Base-by-base conservation (phyloP, 371 early-diverging fungal species). In the Batrachochytrium dendrobatidis region DNA sequence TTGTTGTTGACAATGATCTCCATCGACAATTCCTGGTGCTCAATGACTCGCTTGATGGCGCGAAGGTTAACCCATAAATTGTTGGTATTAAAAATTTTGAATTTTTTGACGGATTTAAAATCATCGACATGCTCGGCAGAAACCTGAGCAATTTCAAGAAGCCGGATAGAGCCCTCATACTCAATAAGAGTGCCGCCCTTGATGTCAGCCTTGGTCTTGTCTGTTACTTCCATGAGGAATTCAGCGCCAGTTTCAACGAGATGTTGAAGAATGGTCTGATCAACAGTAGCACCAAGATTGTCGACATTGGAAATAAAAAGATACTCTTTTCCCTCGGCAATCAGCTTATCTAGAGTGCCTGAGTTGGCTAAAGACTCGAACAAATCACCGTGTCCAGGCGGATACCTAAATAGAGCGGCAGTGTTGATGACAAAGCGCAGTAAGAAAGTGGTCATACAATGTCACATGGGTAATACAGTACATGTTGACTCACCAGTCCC, bases 81-180 rank as follows among this genome's bases (percentile, higher is more conserved):
- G 84, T 99, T 99, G 60, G 99, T 99, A 85, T 99, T 99, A 84
- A 99, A 99, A 68, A 99, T 99, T 84, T 96, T 94, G 82, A 99
- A 99, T 81, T 99, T 99, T 72, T 96, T 95, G 74, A 99, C 86
- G 59, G 93, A 92, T 72, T 98, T 99, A 79, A 99, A 99, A 66
- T 99, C 99, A 64, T 94, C 94, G 25, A 66, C 91, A 65, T 95
- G 90, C 62, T 91, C 91, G 46, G 83, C 73, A n/a, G 99, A 98
- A 6, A 99, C 99, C 74, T 99, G 98, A 22, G 99, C 99, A 69
- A 99, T 95, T 80, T 99, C 99, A 43, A 99, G 83, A 33, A 99
- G 84, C 44, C 94, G 88, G 59, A 99, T 86, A 45, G 81, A 79
- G 26, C 94, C 98, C 53, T 97, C 92, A 74, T 99, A 98, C 61